A percentile compares a stretch with the other conserved stretches of the same genome.
Conservation (phyloP, 345 rosid genomes). For the Gossypium mustelinum region DNA sequence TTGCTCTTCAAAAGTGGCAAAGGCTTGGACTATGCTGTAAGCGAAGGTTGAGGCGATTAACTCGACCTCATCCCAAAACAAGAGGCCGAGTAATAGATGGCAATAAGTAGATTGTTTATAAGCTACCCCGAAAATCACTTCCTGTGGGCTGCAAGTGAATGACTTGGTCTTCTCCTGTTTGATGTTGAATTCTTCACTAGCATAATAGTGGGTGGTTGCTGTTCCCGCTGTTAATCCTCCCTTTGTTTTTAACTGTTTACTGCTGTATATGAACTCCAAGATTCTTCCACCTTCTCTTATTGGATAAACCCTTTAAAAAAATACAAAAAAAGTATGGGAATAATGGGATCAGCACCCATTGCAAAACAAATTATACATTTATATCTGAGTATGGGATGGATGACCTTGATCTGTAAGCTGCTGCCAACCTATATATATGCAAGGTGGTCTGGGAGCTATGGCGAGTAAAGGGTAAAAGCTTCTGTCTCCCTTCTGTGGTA, state of each 20-base stretch:
- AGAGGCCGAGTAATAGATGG: constrained; percentile 85
- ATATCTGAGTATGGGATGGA: not conserved
- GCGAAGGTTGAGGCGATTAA: constrained; percentile 85
- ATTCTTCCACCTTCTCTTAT: constrained; percentile 79
- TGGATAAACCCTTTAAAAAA: constrained; percentile 53
- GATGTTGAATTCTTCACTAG: constrained; percentile 78
- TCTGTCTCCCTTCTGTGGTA: constrained; percentile 90
- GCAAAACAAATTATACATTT: not conserved
- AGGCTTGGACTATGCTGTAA: constrained; percentile 80
- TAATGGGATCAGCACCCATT: too few relatives aligned
- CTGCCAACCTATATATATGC: constrained; percentile 70
- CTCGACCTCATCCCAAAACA: constrained; percentile 54
- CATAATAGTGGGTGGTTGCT: constrained; percentile 84
- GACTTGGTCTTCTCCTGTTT: constrained; percentile 71
- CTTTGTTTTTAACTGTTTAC: constrained; percentile 65
- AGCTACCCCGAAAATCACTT: constrained; percentile 75
- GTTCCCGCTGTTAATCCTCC: constrained; percentile 78
- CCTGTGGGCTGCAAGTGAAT: constrained; percentile 82
- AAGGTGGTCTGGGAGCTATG: constrained; percentile 79
- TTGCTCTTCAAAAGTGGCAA: constrained; percentile 56
- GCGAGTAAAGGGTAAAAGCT: constrained; percentile 70
- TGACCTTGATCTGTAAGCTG: constrained; percentile 90
- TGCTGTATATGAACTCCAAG: constrained; percentile 80
- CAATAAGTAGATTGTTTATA: constrained; percentile 81
- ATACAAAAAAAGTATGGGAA: too few relatives aligned